Evolutionary conservation across 208 protist genomes (phyloP).

Genomic region (Wallacemonas sp.): DNA sequence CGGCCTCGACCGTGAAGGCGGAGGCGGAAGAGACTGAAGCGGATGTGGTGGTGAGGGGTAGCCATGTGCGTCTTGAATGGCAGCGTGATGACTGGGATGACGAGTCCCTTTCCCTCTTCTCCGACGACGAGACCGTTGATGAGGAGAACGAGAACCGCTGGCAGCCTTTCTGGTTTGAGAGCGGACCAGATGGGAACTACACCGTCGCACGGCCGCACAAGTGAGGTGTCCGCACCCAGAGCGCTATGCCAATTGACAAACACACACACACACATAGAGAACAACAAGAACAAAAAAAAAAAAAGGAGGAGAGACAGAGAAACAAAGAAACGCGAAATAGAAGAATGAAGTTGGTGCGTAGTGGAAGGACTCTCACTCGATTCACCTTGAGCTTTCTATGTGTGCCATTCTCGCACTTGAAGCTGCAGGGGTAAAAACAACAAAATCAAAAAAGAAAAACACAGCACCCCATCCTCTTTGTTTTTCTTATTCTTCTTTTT

Average conservation of each 20-base stretch:
- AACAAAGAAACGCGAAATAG: not conserved
- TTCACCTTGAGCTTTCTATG: too few species aligned
- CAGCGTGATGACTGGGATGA: slow-evolving; percentile 83
- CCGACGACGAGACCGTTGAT: slow-evolving; percentile 71
- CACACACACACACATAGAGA: not conserved
- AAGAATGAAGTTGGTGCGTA: too few species aligned
- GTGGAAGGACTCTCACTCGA: too few species aligned
- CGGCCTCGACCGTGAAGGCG: slow-evolving; percentile 3
- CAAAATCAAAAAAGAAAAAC: too few species aligned
- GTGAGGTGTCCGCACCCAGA: too few species aligned
- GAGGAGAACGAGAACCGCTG: slow-evolving; percentile 69
- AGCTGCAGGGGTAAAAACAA: too few species aligned
- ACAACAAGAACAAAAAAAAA: slow-evolving; percentile 1
- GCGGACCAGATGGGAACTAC: slow-evolving; percentile 31
- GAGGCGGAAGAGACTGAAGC: slow-evolving; percentile 11
- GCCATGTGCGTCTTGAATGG: slow-evolving; percentile 52
- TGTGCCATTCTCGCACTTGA: too few species aligned
- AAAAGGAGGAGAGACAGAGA: not conserved
- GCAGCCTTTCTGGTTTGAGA: slow-evolving; percentile 85
- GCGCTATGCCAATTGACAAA: not conserved
- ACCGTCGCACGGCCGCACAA: slow-evolving; percentile 6
- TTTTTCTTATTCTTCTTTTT: slow-evolving; percentile 1
- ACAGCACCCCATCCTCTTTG: too few species aligned
- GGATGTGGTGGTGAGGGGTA: not conserved
- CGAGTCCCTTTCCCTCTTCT: slow-evolving; percentile 76